A percentile compares a stretch with the other conserved stretches of the same genome.
Evolutionary conservation across 139 green algal genomes (phyloP).

Genomic region (Asterochloris sp.): DNA sequence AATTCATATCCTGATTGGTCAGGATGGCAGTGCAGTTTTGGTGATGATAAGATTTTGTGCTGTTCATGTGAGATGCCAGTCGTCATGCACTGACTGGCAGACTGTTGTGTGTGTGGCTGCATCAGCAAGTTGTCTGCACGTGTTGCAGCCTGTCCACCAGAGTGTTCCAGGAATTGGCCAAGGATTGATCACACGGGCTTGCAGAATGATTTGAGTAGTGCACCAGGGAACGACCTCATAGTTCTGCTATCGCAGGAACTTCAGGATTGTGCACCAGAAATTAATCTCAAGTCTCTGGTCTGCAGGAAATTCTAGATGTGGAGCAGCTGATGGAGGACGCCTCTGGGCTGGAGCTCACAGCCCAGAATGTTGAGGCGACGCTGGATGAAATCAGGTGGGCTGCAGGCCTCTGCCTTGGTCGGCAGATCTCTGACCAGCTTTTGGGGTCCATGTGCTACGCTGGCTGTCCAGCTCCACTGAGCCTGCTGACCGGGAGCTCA

Average conservation of each 20-base stretch:
- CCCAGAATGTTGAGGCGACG: slow-evolving; percentile 77
- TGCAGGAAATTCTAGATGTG: slow-evolving; percentile 94
- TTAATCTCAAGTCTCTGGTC: background rate
- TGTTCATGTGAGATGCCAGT: background rate
- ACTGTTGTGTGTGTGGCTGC: no score
- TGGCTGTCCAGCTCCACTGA: no score
- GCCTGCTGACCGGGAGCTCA: no score
- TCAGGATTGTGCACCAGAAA: background rate
- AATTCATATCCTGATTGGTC: no score
- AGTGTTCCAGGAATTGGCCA: no score
- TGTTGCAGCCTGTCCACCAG: no score
- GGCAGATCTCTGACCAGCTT: background rate
- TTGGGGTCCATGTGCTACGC: no score
- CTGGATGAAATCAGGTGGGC: slow-evolving; percentile 70
- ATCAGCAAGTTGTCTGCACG: no score
- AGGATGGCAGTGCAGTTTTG: no score
- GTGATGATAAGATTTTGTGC: background rate
- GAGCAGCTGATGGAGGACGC: slow-evolving; percentile 91
- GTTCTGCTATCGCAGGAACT: background rate
- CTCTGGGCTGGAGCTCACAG: slow-evolving; percentile 82
- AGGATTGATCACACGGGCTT: no score
- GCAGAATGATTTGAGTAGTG: no score
- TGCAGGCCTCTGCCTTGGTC: background rate
- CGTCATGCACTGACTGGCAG: background rate
- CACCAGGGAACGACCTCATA: no score